Percentiles rank a stretch among this genome's conserved stretches.
phyloP scores from a whole-genome alignment of 2,329 filamentous ascomycete genomes.

The Trichophyton rubrum region DNA sequence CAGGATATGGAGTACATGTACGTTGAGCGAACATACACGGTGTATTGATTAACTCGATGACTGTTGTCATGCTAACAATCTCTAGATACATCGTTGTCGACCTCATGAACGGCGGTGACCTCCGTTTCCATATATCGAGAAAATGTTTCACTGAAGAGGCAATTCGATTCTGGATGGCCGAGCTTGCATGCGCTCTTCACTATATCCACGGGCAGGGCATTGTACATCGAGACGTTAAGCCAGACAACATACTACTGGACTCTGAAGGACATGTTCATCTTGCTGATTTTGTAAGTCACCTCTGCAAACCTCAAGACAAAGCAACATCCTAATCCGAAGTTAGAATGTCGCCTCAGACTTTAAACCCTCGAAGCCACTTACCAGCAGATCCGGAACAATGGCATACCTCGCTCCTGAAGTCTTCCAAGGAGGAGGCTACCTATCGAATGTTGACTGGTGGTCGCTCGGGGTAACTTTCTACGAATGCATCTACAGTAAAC shows the following conservation, averaged over 20 bases:
- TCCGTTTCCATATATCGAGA: slow-evolving; percentile 93
- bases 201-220: slow-evolving; percentile 81
- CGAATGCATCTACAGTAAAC: slow-evolving; percentile 98
- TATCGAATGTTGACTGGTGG: slow-evolving; percentile 93
- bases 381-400: slow-evolving; percentile 91
- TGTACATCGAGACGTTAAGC: slow-evolving; percentile 83
- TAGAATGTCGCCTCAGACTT: slow-evolving; percentile 96
- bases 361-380: slow-evolving; percentile 65
- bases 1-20: slow-evolving; percentile 99
- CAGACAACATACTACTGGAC: slow-evolving; percentile 80
- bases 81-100: slow-evolving; percentile 84
- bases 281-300: slow-evolving; percentile 73
- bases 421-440: slow-evolving; percentile 80
- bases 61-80: slow-evolving; percentile 15
- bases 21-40: slow-evolving; percentile 24
- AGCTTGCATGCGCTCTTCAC: slow-evolving; percentile 78
- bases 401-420: slow-evolving; percentile 95
- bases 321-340: neutral
- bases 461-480: slow-evolving; percentile 96
- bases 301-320: slow-evolving; percentile 5
- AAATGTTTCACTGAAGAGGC: slow-evolving; percentile 98
- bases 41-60: neutral
- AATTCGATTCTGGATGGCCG: slow-evolving; percentile 91
- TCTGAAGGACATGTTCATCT: slow-evolving; percentile 89
- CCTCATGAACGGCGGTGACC: slow-evolving; percentile 91